Evolutionary conservation across 1,284 basidiomycete species (phyloP).

Genomic region (Ganoderma leucocontextum): DNA sequence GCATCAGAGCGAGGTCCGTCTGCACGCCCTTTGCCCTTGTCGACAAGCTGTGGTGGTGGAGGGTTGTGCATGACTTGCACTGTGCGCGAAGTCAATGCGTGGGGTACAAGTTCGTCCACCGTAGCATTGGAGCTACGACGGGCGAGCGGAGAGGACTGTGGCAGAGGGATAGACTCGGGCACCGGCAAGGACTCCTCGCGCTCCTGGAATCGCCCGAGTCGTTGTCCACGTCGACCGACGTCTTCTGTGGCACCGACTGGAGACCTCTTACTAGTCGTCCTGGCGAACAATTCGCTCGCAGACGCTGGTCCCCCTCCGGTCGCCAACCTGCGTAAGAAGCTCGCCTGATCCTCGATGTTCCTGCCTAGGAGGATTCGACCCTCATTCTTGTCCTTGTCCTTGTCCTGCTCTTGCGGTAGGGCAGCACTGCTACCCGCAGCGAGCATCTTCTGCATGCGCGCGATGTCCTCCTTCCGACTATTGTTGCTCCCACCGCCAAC

Average conservation of each 20-base stretch:
- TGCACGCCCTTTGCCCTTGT: slow-evolving; percentile 23
- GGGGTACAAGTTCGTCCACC: background rate
- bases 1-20: background rate
- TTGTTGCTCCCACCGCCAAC: background rate
- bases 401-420: background rate
- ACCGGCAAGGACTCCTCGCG: slow-evolving; percentile 14
- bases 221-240: background rate
- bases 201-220: slow-evolving; percentile 13
- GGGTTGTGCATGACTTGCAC: background rate
- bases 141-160: slow-evolving; percentile 12
- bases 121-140: background rate
- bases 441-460: slow-evolving; percentile 23
- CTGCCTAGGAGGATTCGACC: background rate
- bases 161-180: background rate
- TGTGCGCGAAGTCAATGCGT: background rate
- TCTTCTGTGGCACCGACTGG: background rate
- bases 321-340: background rate
- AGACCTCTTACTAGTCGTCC: background rate
- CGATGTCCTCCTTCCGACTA: slow-evolving; percentile 16
- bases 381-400: background rate
- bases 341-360: background rate
- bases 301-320: background rate
- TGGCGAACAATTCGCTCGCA: background rate
- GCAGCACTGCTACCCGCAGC: background rate
- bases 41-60: background rate